phyloP scores from a whole-genome alignment of 768 basidiomycete species.

The Hericium erinaceus region DNA sequence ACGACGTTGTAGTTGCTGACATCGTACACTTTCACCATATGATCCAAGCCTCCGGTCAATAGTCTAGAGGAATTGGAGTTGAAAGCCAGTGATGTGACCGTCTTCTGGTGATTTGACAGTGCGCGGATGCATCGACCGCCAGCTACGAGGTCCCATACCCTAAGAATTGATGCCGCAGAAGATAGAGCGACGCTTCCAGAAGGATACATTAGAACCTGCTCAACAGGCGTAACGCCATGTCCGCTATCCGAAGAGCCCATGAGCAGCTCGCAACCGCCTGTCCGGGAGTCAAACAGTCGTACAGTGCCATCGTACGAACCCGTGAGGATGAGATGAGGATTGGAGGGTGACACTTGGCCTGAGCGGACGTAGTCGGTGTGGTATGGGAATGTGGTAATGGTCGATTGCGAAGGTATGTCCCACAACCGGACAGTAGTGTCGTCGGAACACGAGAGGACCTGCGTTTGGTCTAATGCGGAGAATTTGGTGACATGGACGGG shows the following conservation, averaged over 20 bases:
- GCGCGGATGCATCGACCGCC: conserved; percentile 86
- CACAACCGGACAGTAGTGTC: conserved; percentile 91
- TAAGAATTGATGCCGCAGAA: conserved; percentile 84
- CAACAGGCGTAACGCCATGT: conserved; percentile 55
- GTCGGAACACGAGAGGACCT: conserved; percentile 90
- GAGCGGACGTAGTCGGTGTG: conserved; percentile 97
- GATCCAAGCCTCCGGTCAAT: conserved; percentile 86
- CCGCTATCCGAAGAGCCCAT: conserved; percentile 40
- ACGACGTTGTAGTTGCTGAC: conserved; percentile 89
- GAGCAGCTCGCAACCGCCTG: conserved; percentile 75
- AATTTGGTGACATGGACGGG: conserved; percentile 95
- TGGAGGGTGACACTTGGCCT: conserved; percentile 75
- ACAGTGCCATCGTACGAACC: conserved; percentile 94
- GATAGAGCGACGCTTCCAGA: conserved; percentile 81
- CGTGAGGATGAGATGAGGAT: conserved; percentile 79
- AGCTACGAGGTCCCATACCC: conserved; percentile 91
- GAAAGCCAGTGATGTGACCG: conserved; percentile 83
- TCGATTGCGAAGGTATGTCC: conserved; percentile 87
- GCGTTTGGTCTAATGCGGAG: conserved; percentile 70
- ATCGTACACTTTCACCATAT: conserved; percentile 99
- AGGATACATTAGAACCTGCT: conserved; percentile 88
- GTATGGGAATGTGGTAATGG: conserved; percentile 66
- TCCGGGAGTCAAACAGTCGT: conserved; percentile 78
- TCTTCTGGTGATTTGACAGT: conserved; percentile 96
- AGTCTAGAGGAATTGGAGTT: conserved; percentile 68